These are phyloP conservation scores for Nicotiana obtusifolia DNA, from an alignment of 257 asterid species.

Conservation along the genomic window DNA sequence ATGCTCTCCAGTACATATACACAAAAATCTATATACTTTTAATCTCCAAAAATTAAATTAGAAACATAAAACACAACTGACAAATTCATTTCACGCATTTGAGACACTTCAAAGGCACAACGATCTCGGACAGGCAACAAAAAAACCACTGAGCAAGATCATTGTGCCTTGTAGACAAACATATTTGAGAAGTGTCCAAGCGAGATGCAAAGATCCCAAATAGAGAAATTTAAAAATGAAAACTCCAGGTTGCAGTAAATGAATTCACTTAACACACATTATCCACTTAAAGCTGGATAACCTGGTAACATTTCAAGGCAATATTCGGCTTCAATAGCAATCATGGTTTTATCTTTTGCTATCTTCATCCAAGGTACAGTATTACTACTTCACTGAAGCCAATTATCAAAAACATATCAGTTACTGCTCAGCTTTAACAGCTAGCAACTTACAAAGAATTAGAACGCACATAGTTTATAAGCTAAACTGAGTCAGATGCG, in stretches of 20 bases:
- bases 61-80: neutral
- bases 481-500: neutral
- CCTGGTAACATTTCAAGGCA: conserved; percentile 4
- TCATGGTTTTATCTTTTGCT: neutral
- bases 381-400: neutral
- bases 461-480: neutral
- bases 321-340: neutral
- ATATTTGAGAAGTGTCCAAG: neutral
- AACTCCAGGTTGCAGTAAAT: neutral
- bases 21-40: neutral
- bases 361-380: neutral
- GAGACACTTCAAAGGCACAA: neutral
- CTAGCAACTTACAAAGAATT: neutral
- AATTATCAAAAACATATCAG: neutral
- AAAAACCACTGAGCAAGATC: neutral
- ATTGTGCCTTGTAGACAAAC: conserved; percentile 12
- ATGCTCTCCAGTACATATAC: neutral
- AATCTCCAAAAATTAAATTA: neutral
- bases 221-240: neutral
- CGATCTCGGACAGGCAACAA: conserved; percentile 6
- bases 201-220: neutral
- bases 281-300: neutral
- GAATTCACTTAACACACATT: neutral
- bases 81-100: neutral
- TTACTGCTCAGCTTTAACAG: neutral